These are phyloP conservation scores for Galerina sulciceps DNA, from an alignment of 768 basidiomycete species.

Conservation along the genomic window DNA sequence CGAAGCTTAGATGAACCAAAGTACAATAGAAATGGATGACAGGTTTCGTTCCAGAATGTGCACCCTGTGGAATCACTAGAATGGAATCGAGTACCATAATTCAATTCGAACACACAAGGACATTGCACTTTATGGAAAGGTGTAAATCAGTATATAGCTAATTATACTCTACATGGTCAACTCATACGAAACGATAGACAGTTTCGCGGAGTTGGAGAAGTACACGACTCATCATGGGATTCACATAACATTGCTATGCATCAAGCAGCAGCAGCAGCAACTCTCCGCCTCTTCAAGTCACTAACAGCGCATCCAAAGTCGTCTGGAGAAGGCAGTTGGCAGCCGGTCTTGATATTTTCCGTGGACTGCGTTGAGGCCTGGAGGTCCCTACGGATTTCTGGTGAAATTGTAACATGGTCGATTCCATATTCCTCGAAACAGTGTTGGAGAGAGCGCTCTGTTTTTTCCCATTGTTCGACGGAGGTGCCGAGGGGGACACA, in stretches of 20 bases:
- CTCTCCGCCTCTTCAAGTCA: conserved; percentile 40
- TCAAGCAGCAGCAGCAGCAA: conserved; percentile 9
- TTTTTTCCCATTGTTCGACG: conserved; percentile 54
- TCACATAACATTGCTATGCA: neutral
- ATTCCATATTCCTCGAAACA: conserved; percentile 59
- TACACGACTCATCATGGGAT: neutral
- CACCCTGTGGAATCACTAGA: neutral
- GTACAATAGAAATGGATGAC: neutral
- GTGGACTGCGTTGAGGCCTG: conserved; percentile 32
- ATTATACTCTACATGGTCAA: neutral
- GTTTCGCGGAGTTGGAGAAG: neutral
- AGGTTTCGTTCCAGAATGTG: neutral
- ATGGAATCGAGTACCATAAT: conserved; percentile 2
- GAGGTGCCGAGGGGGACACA: conserved; percentile 51
- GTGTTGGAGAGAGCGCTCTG: conserved; percentile 50
- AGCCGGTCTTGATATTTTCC: conserved; percentile 32
- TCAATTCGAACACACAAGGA: neutral
- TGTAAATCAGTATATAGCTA: neutral
- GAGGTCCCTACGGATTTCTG: conserved; percentile 44
- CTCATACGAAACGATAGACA: neutral
- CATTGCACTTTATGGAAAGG: neutral
- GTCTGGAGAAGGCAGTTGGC: conserved; percentile 40
- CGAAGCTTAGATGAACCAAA: conserved; percentile 1
- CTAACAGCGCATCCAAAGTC: conserved; percentile 48
- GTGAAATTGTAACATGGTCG: conserved; percentile 58